Evolutionary conservation across 345 rosid genomes (phyloP).

Genomic region (Populus pruinosa): DNA sequence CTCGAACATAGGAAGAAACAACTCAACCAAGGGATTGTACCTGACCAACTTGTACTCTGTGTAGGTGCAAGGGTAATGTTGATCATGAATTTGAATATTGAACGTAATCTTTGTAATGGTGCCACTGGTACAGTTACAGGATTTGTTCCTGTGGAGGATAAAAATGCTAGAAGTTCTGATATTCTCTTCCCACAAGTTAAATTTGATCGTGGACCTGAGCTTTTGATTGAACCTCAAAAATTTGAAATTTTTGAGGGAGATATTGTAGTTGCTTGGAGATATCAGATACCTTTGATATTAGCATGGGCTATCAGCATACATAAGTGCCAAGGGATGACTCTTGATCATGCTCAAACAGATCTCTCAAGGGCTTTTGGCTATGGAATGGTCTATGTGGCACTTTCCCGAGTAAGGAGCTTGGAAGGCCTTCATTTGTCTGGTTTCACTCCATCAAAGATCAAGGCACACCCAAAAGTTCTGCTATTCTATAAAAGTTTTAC

Average conservation of each 20-base stretch:
- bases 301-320: conserved; percentile 37
- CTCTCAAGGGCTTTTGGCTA: conserved; percentile 21
- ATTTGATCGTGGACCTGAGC: conserved; percentile 19
- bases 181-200: conserved; percentile 17
- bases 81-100: conserved; percentile 19
- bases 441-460: conserved; percentile 20
- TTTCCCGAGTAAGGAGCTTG: conserved; percentile 22
- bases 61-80: conserved; percentile 33
- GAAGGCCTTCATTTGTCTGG: conserved; percentile 28
- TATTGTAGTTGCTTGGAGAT: conserved; percentile 12
- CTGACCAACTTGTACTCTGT: conserved; percentile 13
- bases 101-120: conserved; percentile 22
- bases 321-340: conserved; percentile 35
- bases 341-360: conserved; percentile 23
- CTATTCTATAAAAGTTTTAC: conserved; percentile 14
- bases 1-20: neutral
- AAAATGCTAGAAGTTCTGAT: neutral
- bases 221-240: conserved; percentile 12
- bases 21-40: conserved; percentile 21
- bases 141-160: neutral
- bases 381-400: conserved; percentile 33
- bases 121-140: conserved; percentile 23
- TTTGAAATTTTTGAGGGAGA: conserved; percentile 17
- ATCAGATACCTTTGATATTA: conserved; percentile 25
- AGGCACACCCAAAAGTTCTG: conserved; percentile 31